Conservation (phyloP, 1,284 basidiomycete species). For the Trichosporon faecale region DNA sequence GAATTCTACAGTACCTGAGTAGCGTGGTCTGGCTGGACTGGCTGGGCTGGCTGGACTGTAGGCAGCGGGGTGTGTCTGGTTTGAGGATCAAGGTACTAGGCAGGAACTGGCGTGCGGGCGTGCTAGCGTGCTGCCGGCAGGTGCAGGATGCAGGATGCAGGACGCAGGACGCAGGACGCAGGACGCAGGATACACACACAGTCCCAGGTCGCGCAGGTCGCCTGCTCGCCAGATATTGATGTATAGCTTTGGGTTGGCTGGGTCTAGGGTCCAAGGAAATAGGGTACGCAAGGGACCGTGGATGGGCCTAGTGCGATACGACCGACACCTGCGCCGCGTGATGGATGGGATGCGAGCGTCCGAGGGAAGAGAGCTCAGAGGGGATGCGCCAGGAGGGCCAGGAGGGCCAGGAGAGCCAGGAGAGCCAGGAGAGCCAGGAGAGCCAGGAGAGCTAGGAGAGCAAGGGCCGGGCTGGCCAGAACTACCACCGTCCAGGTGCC, state of each 20-base stretch:
- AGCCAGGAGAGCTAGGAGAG: not conserved
- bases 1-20: too few relatives aligned
- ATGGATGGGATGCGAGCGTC: not conserved
- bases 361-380: not conserved
- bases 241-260: slow-evolving; percentile 10
- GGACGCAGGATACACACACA: not conserved
- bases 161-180: too few relatives aligned
- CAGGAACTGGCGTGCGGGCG: not conserved
- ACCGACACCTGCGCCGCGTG: slow-evolving; percentile 1
- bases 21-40: not conserved
- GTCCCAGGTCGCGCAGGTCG: not conserved
- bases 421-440: not conserved
- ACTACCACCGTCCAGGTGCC: not conserved
- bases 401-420: not conserved
- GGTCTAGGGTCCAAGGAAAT: slow-evolving; percentile 6
- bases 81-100: slow-evolving; percentile 9
- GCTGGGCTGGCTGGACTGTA: not conserved
- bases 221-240: not conserved
- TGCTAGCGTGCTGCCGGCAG: slow-evolving; percentile 3
- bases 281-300: slow-evolving; percentile 10
- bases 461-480: not conserved
- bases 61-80: not conserved
- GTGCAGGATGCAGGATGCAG: not conserved
- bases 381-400: not conserved
- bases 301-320: slow-evolving; percentile 10